phyloP scores from a whole-genome alignment of 768 basidiomycete genomes.

The Tricholoma bakamatsutake region DNA sequence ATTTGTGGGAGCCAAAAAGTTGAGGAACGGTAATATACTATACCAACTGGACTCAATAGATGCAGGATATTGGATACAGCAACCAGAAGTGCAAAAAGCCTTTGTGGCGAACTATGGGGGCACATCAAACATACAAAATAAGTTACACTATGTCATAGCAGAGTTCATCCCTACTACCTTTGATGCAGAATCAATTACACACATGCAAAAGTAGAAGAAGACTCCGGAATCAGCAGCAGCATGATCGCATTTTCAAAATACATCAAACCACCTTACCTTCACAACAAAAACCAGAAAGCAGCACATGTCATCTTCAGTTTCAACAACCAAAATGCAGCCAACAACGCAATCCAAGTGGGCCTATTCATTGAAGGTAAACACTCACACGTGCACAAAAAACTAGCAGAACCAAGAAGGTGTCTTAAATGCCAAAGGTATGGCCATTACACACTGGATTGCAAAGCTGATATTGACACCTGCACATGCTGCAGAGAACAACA shows the following conservation, averaged over 20 bases:
- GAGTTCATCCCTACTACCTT: too few relatives aligned
- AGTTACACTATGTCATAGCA: neutral
- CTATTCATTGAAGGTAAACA: constrained; percentile 11
- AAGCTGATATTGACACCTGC: constrained; percentile 2
- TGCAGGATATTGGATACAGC: neutral
- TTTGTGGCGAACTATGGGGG: neutral
- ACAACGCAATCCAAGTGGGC: constrained; percentile 17
- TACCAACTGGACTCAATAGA: neutral
- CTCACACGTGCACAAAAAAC: constrained; percentile 10
- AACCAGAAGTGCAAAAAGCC: neutral
- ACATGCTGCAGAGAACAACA: constrained; percentile 13
- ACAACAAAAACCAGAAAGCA: constrained; percentile 10
- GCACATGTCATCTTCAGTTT: constrained; percentile 11
- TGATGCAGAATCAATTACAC: neutral
- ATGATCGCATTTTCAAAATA: too few relatives aligned
- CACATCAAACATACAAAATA: neutral
- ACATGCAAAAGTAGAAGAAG: neutral
- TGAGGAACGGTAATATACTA: neutral
- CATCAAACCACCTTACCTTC: constrained; percentile 17
- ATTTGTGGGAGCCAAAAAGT: too few relatives aligned
- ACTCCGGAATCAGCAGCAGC: too few relatives aligned
- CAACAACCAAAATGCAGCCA: constrained; percentile 12
- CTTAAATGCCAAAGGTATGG: neutral
- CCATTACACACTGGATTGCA: constrained; percentile 13
- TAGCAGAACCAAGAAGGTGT: neutral